Percentiles rank a stretch among this genome's conserved stretches.
phyloP scores from a whole-genome alignment of 345 rosid genomes.

The Toxicodendron radicans region DNA sequence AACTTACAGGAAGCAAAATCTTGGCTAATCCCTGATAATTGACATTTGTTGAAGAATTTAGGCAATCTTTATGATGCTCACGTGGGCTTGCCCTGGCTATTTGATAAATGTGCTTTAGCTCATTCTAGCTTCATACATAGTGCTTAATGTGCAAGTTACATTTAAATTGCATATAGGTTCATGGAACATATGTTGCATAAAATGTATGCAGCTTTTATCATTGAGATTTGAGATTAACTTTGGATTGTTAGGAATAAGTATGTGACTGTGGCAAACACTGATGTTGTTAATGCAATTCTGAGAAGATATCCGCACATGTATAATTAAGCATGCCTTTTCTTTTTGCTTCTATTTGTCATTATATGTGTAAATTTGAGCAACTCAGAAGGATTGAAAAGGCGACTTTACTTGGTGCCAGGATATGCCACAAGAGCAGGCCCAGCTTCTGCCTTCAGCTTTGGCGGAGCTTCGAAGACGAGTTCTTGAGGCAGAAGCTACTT shows the following conservation, averaged over 20 bases:
- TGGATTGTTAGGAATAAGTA: background rate
- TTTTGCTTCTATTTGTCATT: background rate
- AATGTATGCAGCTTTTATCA: background rate
- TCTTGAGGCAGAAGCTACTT: conserved; percentile 62
- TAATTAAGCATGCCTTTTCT: conserved; percentile 7
- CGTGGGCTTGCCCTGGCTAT: too few species aligned
- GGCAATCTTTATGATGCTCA: too few species aligned
- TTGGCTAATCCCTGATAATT: too few species aligned
- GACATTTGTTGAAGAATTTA: too few species aligned
- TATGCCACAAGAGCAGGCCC: conserved; percentile 53
- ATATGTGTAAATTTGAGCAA: conserved; percentile 4
- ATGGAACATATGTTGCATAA: background rate
- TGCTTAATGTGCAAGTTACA: background rate
- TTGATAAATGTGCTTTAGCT: conserved; percentile 5
- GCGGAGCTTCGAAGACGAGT: conserved; percentile 73
- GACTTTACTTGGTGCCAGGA: conserved; percentile 42
- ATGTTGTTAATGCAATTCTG: background rate
- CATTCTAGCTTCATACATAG: background rate
- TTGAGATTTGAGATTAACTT: conserved; percentile 2
- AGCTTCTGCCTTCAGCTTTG: conserved; percentile 49
- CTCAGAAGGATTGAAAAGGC: conserved; percentile 12
- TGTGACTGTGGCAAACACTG: background rate
- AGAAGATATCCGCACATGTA: background rate
- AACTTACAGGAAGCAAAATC: too few species aligned
- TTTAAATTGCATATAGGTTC: background rate